phyloP scores from a whole-genome alignment of 768 basidiomycete genomes.

The Amyloporia xantha region DNA sequence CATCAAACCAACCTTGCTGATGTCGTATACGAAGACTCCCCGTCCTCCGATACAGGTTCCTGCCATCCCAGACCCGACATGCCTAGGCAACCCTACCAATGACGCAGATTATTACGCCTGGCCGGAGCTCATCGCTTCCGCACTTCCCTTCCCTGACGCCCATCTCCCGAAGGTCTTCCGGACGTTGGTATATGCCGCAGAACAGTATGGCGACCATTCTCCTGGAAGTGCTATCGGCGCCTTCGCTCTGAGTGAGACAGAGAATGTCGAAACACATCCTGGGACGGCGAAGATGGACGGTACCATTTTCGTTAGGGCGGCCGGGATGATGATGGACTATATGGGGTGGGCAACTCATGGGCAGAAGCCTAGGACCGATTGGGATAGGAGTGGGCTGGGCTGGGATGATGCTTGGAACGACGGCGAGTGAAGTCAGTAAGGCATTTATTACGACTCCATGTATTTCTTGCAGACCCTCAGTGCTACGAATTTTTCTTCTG shows the following conservation, averaged over 20 bases:
- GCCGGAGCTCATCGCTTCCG: neutral
- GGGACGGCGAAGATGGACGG: constrained; percentile 11
- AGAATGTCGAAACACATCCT: neutral
- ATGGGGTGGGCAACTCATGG: constrained; percentile 15
- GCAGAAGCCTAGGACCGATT: constrained; percentile 11
- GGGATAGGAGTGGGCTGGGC: constrained; percentile 16
- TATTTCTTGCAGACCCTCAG: no score
- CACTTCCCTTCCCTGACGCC: neutral
- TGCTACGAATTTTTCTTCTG: no score
- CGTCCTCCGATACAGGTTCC: neutral
- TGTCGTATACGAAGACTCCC: neutral
- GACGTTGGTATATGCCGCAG: neutral
- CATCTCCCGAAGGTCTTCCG: neutral
- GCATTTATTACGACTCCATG: no score
- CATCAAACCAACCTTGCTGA: neutral
- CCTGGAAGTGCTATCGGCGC: neutral
- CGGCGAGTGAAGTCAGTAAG: constrained; percentile 2
- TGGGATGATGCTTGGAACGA: constrained; percentile 18
- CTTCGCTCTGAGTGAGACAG: neutral
- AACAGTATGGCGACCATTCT: neutral
- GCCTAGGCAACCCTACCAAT: neutral
- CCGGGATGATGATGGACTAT: constrained; percentile 13
- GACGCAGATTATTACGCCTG: neutral
- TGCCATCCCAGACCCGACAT: neutral
- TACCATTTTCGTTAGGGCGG: constrained; percentile 11